A percentile compares a stretch with the other conserved stretches of the same genome.
phyloP scores from a whole-genome alignment of 31 red algal species.

The Odonthalia washingtoniensis region DNA sequence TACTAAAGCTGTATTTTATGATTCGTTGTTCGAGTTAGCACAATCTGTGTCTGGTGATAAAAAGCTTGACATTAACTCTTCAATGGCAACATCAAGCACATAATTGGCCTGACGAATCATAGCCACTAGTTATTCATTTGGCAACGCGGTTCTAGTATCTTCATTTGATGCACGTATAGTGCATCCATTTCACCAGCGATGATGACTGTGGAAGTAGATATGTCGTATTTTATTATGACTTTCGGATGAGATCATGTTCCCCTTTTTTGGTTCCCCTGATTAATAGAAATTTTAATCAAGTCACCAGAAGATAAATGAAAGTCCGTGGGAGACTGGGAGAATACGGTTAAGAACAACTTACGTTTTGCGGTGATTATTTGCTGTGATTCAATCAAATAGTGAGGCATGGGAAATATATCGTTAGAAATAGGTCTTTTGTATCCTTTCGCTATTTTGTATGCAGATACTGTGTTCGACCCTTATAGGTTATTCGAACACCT shows the following conservation, averaged over 20 bases:
- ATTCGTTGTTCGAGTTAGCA: no score
- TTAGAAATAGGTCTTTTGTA: neutral
- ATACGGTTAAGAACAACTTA: neutral
- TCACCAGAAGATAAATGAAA: neutral
- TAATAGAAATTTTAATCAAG: neutral
- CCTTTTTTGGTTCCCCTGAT: neutral
- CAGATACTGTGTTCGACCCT: neutral
- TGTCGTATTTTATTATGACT: neutral
- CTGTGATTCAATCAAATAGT: neutral
- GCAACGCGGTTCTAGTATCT: no score
- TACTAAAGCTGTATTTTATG: no score
- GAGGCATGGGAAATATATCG: neutral
- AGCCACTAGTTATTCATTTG: no score
- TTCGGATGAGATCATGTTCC: no score
- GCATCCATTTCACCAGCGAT: no score
- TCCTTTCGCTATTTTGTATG: constrained; percentile 20
- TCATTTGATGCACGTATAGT: no score
- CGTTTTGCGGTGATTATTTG: neutral
- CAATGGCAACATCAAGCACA: no score
- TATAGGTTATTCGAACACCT: constrained; percentile 13
- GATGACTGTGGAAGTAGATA: neutral
- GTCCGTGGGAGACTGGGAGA: neutral
- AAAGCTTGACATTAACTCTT: no score
- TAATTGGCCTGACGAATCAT: no score
- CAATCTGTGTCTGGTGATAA: no score